Percentiles rank a stretch among this genome's conserved stretches.
Evolutionary conservation across 768 basidiomycete genomes (phyloP).

Genomic region (Boletus vinaceobasis): DNA sequence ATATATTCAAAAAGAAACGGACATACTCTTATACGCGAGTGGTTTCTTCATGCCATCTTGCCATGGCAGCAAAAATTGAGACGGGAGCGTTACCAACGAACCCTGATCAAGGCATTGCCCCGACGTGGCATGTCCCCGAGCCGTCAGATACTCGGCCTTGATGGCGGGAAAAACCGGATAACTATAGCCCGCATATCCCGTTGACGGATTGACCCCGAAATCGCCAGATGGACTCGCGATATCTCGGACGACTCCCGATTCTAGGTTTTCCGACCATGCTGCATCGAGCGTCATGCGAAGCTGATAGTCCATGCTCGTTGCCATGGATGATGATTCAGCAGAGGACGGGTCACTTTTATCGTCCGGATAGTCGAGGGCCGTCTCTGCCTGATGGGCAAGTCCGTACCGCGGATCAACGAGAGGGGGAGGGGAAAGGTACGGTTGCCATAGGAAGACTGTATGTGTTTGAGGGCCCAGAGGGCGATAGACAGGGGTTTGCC

Average conservation of each 20-base stretch:
- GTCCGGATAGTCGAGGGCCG: slow-evolving; percentile 18
- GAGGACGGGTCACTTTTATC: slow-evolving; percentile 28
- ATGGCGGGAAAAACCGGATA: slow-evolving; percentile 15
- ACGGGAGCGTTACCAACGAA: background rate
- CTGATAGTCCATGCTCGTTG: slow-evolving; percentile 11
- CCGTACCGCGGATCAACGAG: slow-evolving; percentile 18
- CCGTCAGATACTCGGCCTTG: slow-evolving; percentile 6
- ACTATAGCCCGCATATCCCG: slow-evolving; percentile 6
- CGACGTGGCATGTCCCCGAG: slow-evolving; percentile 10
- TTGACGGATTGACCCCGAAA: slow-evolving; percentile 9
- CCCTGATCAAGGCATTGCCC: slow-evolving; percentile 1
- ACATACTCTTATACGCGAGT: slow-evolving; percentile 30
- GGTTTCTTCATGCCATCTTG: slow-evolving; percentile 20
- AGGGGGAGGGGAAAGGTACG: slow-evolving; percentile 28
- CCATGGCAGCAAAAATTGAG: slow-evolving; percentile 1
- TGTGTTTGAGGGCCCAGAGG: slow-evolving; percentile 12
- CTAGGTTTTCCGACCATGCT: background rate
- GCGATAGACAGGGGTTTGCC: slow-evolving; percentile 19
- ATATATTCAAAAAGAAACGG: background rate
- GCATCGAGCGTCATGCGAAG: slow-evolving; percentile 6
- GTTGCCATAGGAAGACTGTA: slow-evolving; percentile 23
- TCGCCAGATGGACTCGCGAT: slow-evolving; percentile 8
- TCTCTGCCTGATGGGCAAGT: slow-evolving; percentile 5
- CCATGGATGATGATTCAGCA: slow-evolving; percentile 16
- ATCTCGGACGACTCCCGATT: background rate